Evolutionary conservation across 495 filamentous ascomycete genomes (phyloP), one percentile per base, ranked within the genome.

Genomic region (Aspergillus hancockii): DNA sequence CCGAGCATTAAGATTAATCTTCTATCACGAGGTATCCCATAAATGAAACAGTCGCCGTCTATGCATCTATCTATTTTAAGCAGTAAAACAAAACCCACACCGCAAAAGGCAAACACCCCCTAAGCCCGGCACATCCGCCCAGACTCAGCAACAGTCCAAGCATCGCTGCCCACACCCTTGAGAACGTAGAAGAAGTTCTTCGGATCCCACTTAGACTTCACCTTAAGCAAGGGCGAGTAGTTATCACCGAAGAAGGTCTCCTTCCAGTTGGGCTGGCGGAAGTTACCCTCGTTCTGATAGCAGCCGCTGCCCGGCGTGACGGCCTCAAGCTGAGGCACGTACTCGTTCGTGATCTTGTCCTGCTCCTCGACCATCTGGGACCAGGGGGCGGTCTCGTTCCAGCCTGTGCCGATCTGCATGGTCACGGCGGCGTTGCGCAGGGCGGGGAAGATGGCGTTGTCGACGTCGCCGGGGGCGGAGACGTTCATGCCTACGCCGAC

Each of bases 141-240:
- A 0, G 63, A 65, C 18, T 67, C 52, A 0, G 58, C 54, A 14
- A 73, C 70, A 36, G 56, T 58, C 70, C 70, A 73, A 40, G 25
- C 62, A 57, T 89, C 85, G 65, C 81, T 85, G 18, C 85, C 85
- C 0, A 88, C 85, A 41, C 79, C 86, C 41, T 82, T 81, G 31
- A 71, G 72, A 45, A 81, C 85, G 74, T 85, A 88, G 59, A 88
- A 79, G 23, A 88, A 75, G 34, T 79, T 75, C 2, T 71, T 49
- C 0, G 87, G 86, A 71, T 90, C 86, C 34, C 80, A 75, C 52
- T 70, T 73, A 6, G 55, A 43, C 71, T 84, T 83, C 22, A 83
- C 67, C 4, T 55, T 10, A 0, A 67, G 49, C 52, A 83, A 70
- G 1, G 38, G 59, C 4, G 22, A 38, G 56, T 81, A 85, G 66